Base-by-base conservation (phyloP, 2,329 filamentous ascomycete genomes). In the Aspergillus sp. region DNA sequence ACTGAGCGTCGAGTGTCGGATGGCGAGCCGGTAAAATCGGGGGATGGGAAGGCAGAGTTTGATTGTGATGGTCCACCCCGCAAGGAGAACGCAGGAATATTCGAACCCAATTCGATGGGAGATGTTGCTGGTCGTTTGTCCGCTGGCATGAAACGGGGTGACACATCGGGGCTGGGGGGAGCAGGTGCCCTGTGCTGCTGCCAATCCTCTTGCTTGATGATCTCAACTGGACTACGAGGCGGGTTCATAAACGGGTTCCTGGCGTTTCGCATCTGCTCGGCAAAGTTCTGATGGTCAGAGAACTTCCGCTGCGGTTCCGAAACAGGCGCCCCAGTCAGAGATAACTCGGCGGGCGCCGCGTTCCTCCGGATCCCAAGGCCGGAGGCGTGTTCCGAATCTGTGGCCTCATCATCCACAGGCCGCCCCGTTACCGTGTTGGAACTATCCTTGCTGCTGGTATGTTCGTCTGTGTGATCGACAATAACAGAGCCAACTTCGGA, bases 1-100 rank as follows among this genome's bases (percentile, higher is more conserved):
- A 62, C 62, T 9, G 68, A 64, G 10, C 70, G 71, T 39, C 68
- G 65, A 30, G 60, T 63, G 50, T 74, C 70, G 42, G 69, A 68
- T 9, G 67, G 68, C 29, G 63, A 58, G 45, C 62, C 59, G n/a
- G 63, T 66, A 12, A 64, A 64, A 50, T 68, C 69, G 1, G 72
- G 72, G 35, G 71, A 74, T 2, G 72, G 71, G 42, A 72, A 70
- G 7, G 68, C 64, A 6, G 70, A 71, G 46, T 67, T 68, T 5
- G 64, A 63, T 7, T 63, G 58, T 29, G 65, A 66, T 32, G 62
- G 57, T 4, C 63, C 61, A 27, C 67, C 61, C 10, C 64, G 66
- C 4, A 70, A 65, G 19, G 66, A 63, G 36, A 71, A 63, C 29
- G 62, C 65, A 28, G 71, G 64, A n/a, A 67, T 62, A 40, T 56